Conservation (phyloP, 1,284 basidiomycete genomes). For the Fistulina hepatica region DNA sequence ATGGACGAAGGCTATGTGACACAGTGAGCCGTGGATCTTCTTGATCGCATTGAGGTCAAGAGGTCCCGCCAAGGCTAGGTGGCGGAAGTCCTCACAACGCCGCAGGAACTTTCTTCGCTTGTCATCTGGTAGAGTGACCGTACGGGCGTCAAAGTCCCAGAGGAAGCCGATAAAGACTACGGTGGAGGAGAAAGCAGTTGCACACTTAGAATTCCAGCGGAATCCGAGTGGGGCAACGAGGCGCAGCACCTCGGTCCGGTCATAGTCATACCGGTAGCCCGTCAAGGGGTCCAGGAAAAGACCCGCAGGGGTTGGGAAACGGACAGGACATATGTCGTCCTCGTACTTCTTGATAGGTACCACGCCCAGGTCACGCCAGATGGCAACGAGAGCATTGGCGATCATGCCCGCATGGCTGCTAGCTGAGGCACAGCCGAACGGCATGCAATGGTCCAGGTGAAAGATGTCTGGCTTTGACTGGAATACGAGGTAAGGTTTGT, state of each 20-base stretch:
- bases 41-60: conserved; percentile 3
- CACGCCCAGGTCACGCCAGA: conserved; percentile 1
- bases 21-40: conserved; percentile 14
- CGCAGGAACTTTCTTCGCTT: conserved; percentile 16
- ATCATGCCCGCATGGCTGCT: conserved; percentile 19
- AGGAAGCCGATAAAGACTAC: conserved; percentile 14
- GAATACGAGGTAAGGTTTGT: conserved; percentile 18
- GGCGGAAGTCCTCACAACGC: conserved; percentile 2
- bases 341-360: conserved; percentile 17
- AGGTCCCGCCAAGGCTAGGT: conserved; percentile 9
- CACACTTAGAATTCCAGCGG: conserved; percentile 10
- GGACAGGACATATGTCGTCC: conserved; percentile 17
- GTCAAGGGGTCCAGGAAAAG: background rate
- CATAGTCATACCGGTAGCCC: conserved; percentile 6
- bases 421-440: conserved; percentile 17
- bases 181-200: conserved; percentile 4
- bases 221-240: conserved; percentile 11
- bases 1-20: conserved; percentile 14
- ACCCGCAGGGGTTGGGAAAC: background rate
- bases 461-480: no score
- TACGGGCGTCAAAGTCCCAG: conserved; percentile 14
- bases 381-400: conserved; percentile 15
- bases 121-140: conserved; percentile 12
- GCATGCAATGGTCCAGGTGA: conserved; percentile 11
- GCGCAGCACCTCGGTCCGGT: background rate